Conservation (phyloP, 2,329 filamentous ascomycete genomes). For the Ramichloridium luteum region DNA sequence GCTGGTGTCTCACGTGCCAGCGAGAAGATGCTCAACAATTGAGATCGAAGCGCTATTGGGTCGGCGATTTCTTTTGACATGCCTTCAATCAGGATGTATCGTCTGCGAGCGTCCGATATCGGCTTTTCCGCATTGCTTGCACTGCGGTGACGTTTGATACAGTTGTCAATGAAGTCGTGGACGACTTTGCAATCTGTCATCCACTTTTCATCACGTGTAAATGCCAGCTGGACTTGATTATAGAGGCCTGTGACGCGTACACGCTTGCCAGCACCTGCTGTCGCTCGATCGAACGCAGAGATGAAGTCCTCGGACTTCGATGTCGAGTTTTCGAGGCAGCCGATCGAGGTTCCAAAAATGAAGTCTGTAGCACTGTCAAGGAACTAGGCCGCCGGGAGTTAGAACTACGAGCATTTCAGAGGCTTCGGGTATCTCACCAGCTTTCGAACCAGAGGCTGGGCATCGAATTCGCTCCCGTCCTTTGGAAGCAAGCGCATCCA, state of each 20-base stretch:
- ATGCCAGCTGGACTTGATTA: conserved; percentile 3
- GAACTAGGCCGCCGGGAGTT: not conserved
- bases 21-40: conserved; percentile 4
- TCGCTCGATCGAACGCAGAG: conserved; percentile 1
- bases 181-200: conserved; percentile 3
- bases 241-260: conserved; percentile 2
- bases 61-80: conserved; percentile 2
- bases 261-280: conserved; percentile 2
- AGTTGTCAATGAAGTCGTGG: conserved; percentile 2
- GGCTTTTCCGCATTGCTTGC: not conserved
- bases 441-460: conserved; percentile 2
- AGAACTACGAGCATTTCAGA: no score
- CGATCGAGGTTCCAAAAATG: conserved; percentile 1
- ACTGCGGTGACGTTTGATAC: not conserved
- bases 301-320: not conserved
- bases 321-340: not conserved
- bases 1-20: conserved; percentile 2
- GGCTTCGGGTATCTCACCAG: not conserved
- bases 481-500: conserved; percentile 1
- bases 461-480: conserved; percentile 2
- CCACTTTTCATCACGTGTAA: conserved; percentile 1
- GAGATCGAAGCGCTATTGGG: conserved; percentile 2
- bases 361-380: conserved; percentile 5
- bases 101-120: not conserved
- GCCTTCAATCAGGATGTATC: conserved; percentile 4